These are phyloP conservation scores for Monosporozyma solicola DNA, from an alignment of 805 yeast species.

Conservation along the genomic window DNA sequence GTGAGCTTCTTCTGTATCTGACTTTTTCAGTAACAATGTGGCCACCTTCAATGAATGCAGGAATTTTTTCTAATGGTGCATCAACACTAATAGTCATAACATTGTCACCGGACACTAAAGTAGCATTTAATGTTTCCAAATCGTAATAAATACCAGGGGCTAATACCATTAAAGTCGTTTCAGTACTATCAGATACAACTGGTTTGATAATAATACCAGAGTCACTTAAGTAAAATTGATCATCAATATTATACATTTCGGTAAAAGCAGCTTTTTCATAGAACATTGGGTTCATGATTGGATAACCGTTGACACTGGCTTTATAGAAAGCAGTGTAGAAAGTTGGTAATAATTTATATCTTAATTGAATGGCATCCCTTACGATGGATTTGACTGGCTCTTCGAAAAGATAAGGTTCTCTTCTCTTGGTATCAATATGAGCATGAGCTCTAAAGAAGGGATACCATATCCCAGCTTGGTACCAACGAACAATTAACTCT, in stretches of 20 bases:
- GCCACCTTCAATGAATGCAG: constrained; percentile 74
- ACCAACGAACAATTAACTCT: constrained; percentile 86
- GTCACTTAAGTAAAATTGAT: constrained; percentile 71
- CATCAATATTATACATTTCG: constrained; percentile 54
- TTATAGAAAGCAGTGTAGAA: constrained; percentile 72
- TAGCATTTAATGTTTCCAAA: constrained; percentile 32
- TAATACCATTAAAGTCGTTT: constrained; percentile 28
- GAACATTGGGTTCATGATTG: constrained; percentile 62
- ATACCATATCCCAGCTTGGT: constrained; percentile 91
- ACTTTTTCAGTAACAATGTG: constrained; percentile 57
- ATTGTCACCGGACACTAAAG: constrained; percentile 25
- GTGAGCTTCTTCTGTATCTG: constrained; percentile 71
- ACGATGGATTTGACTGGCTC: constrained; percentile 62
- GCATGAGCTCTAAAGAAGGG: constrained; percentile 97
- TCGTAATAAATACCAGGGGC: constrained; percentile 53
- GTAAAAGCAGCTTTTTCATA: constrained; percentile 40
- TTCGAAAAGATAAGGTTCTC: constrained; percentile 86
- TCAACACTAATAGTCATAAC: constrained; percentile 25
- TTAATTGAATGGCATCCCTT: constrained; percentile 57
- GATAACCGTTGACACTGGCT: constrained; percentile 51
- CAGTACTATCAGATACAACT: constrained; percentile 47
- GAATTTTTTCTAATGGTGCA: constrained; percentile 52
- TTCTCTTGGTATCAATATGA: constrained; percentile 82
- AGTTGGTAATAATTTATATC: constrained; percentile 72
- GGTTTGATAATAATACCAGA: constrained; percentile 75